These are phyloP conservation scores for Elongisporangium prolatum DNA, from an alignment of 352 stramenopile species.

Conservation along the genomic window DNA sequence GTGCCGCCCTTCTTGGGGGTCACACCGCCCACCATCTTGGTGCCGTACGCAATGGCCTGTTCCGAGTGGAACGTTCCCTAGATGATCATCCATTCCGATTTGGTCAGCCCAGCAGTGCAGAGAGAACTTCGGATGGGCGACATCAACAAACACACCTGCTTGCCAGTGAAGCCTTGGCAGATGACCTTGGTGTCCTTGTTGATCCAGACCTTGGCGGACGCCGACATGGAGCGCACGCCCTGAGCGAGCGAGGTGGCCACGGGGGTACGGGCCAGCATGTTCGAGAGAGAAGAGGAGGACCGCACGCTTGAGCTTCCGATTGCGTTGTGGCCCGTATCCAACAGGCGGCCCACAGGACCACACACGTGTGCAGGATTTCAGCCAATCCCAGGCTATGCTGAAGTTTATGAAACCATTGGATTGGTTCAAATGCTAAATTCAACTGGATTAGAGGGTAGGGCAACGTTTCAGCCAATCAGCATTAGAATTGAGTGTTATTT, in stretches of 20 bases:
- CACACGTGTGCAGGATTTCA: neutral
- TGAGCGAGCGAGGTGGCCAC: constrained; percentile 39
- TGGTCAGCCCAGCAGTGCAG: no score
- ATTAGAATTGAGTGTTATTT: neutral
- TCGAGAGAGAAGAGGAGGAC: constrained; percentile 1
- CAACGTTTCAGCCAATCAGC: neutral
- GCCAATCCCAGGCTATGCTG: neutral
- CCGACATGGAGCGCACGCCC: constrained; percentile 79
- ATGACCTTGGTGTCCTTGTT: constrained; percentile 99
- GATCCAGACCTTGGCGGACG: constrained; percentile 99
- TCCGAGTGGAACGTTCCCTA: constrained; percentile 98
- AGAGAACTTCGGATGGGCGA: neutral
- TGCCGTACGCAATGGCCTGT: constrained; percentile 99
- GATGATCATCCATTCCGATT: neutral
- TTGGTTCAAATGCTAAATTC: neutral
- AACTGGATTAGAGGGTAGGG: neutral
- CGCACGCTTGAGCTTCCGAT: neutral
- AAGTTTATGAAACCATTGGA: neutral
- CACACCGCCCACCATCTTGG: constrained; percentile 98
- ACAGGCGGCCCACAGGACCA: neutral
- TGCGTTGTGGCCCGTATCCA: constrained; percentile 1
- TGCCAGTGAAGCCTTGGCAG: constrained; percentile 99
- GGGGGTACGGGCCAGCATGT: constrained; percentile 58
- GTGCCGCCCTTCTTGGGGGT: constrained; percentile 98
- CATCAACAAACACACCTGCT: constrained; percentile 81